A percentile compares a stretch with the other conserved stretches of the same genome.
Evolutionary conservation across 495 filamentous ascomycete genomes (phyloP).

Genomic region (Penicillium salamii): DNA sequence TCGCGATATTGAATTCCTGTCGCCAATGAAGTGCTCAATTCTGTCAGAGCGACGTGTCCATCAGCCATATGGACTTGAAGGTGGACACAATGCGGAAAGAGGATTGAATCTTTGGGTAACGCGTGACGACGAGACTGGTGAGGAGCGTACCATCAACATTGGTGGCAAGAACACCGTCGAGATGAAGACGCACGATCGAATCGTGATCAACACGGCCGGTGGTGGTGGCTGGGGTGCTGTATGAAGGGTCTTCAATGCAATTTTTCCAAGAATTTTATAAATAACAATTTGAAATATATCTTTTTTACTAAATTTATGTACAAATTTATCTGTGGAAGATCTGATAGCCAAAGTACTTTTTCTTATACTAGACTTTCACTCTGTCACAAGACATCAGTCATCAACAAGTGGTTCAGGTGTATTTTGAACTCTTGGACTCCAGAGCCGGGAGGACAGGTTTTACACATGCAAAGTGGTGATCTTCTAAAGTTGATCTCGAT

Average conservation of each 20-base stretch:
- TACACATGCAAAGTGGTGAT: no score
- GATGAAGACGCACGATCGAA: slow-evolving; percentile 82
- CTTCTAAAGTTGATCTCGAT: no score
- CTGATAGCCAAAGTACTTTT: no score
- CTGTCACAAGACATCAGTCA: no score
- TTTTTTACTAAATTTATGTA: no score
- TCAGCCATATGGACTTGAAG: slow-evolving; percentile 82
- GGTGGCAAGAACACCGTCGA: slow-evolving; percentile 92
- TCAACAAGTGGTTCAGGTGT: no score
- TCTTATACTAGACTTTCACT: no score
- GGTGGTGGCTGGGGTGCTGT: slow-evolving; percentile 50
- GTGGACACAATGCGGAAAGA: slow-evolving; percentile 76
- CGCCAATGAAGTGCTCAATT: slow-evolving; percentile 85
- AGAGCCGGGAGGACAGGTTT: no score
- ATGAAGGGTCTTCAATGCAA: slow-evolving; percentile 5
- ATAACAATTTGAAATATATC: no score
- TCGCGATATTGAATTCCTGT: slow-evolving; percentile 91
- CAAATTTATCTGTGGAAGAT: no score
- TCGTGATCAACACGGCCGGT: slow-evolving; percentile 65
- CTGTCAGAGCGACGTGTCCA: slow-evolving; percentile 84
- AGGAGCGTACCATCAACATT: slow-evolving; percentile 73
- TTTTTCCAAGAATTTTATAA: no score
- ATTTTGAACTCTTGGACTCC: no score
- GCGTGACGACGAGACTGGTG: slow-evolving; percentile 48
- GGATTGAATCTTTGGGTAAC: slow-evolving; percentile 88